Percentiles rank a stretch among this genome's conserved stretches.
These are phyloP conservation scores for Boletus subparvulus DNA, from an alignment of 768 basidiomycete species.

Conservation along the genomic window DNA sequence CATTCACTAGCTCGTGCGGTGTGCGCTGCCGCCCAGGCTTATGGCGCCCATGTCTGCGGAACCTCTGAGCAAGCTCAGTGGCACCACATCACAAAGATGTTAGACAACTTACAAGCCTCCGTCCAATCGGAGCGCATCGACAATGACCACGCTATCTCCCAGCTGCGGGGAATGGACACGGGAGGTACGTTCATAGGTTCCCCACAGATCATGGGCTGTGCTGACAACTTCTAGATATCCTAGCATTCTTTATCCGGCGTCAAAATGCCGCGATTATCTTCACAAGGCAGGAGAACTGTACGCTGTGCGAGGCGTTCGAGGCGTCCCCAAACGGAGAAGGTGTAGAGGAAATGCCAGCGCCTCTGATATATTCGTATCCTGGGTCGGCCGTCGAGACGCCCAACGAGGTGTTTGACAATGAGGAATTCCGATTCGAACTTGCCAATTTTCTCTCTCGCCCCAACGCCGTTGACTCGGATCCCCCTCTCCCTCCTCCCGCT, in stretches of 20 bases:
- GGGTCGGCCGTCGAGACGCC: slow-evolving; percentile 38
- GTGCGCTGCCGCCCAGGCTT: slow-evolving; percentile 1
- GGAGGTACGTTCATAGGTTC: not conserved
- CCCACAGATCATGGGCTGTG: no score
- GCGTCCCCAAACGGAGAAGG: slow-evolving; percentile 30
- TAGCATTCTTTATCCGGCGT: slow-evolving; percentile 35
- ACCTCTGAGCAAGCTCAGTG: not conserved
- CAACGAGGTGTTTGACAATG: slow-evolving; percentile 3
- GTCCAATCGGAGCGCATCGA: not conserved
- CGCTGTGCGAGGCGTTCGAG: slow-evolving; percentile 44
- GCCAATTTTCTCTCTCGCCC: no score
- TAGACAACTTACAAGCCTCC: slow-evolving; percentile 1
- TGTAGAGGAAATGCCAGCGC: no score
- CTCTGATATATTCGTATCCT: slow-evolving; percentile 34
- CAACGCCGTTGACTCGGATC: no score
- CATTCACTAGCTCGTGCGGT: not conserved
- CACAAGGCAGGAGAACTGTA: slow-evolving; percentile 20
- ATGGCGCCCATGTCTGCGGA: not conserved
- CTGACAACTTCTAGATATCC: slow-evolving; percentile 27
- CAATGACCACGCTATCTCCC: not conserved
- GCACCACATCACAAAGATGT: slow-evolving; percentile 2
- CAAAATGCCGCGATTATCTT: slow-evolving; percentile 27
- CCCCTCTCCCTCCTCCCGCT: no score
- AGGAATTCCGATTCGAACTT: not conserved
- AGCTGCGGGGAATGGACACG: not conserved